Evolutionary conservation across 768 basidiomycete genomes (phyloP), one percentile per base, ranked within the genome.

Genomic region (Serendipita sp.): DNA sequence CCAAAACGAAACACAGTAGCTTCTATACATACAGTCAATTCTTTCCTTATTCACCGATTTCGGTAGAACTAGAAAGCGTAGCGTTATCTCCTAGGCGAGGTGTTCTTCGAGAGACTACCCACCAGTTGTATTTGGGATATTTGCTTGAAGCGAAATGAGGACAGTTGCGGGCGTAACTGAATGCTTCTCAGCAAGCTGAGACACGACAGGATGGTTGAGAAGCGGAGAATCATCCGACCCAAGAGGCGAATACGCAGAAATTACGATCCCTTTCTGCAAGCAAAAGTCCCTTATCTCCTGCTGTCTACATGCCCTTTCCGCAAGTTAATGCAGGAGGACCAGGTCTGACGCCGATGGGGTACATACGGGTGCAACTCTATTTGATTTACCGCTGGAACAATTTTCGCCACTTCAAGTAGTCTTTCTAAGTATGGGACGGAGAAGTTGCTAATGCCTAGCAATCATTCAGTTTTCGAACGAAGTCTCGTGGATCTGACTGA

Each of bases 181-280:
- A 74, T 89, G 74, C 71, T 83, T 84, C 65, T 78, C 75, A 1
- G 88, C 87, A 47, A 92, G 78, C 73, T 78, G 78, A 65, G 74
- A 73, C 58, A 91, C 82, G 35, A 81, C 74, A 13, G 78, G 76
- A 71, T 90, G 83, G 54, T 75, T 73, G 67, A 86, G 76, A 24
- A 91, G 78, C 15, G 86, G 88, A 0, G 86, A 83, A 69, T 80
- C 77, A 68, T 84, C 80, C 15, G 84, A 87, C 64, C 76, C 89
- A 1, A 92, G 80, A 8, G 89, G 86, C 1, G 86, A 91, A 76
- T 89, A 92, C 4, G 88, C 86, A 18, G 88, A 86, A 65, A 88
- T 70, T 10, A 79, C 75, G 70, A 92, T 90, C 45, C 85, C 85
- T 70, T 85, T 83, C 56, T 72, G 70, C 47, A 75, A 72, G 77